Conservation (phyloP, 2,329 filamentous ascomycete genomes). For the Thielaviopsis musarum region DNA sequence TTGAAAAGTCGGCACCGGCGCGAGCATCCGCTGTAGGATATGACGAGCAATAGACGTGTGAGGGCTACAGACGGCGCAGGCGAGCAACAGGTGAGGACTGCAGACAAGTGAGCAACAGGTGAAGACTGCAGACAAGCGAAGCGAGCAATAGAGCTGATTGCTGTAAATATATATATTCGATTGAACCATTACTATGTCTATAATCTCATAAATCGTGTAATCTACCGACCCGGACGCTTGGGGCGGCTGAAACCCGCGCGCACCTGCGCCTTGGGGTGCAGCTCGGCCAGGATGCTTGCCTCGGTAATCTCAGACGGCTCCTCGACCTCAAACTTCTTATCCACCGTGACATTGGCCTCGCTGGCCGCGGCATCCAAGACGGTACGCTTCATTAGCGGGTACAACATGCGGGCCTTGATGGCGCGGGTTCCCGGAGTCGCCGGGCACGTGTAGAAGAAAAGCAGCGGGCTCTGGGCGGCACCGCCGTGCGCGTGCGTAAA, state of each 20-base stretch:
- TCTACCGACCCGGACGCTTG: constrained; percentile 56
- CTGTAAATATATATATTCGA: not conserved
- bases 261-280: constrained; percentile 48
- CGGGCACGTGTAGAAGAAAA: constrained; percentile 76
- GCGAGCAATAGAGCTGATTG: not conserved
- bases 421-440: constrained; percentile 43
- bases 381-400: constrained; percentile 52
- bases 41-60: constrained; percentile 3
- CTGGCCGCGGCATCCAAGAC: constrained; percentile 49
- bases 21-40: constrained; percentile 1
- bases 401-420: constrained; percentile 75
- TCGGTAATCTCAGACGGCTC: constrained; percentile 56
- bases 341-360: constrained; percentile 47
- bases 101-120: no score
- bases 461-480: constrained; percentile 36
- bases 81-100: not conserved
- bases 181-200: not conserved
- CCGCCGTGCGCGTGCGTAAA: constrained; percentile 42
- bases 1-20: constrained; percentile 33
- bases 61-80: not conserved
- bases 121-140: no score
- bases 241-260: constrained; percentile 60
- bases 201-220: not conserved
- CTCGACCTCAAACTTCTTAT: constrained; percentile 54
- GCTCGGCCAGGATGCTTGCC: constrained; percentile 44